These are phyloP conservation scores for Alternaria metachromatica DNA, from an alignment of 2,329 filamentous ascomycete genomes.

Conservation along the genomic window DNA sequence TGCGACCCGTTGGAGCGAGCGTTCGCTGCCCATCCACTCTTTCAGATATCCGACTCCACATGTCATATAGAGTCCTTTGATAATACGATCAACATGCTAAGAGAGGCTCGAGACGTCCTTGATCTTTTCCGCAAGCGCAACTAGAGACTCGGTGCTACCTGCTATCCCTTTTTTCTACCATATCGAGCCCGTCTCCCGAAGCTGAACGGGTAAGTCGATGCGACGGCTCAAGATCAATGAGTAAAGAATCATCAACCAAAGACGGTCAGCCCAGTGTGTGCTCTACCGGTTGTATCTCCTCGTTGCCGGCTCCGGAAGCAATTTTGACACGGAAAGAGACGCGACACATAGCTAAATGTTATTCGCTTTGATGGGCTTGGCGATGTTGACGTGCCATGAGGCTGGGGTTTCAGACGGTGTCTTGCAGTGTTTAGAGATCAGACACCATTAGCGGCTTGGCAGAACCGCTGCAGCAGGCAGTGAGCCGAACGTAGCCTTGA, in stretches of 20 bases:
- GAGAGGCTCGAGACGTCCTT: neutral
- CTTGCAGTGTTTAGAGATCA: neutral
- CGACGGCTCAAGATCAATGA: neutral
- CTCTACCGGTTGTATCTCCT: neutral
- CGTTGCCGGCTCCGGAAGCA: neutral
- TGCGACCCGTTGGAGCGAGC: constrained; percentile 42
- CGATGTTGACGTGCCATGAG: neutral
- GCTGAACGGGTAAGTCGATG: neutral
- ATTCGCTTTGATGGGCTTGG: neutral
- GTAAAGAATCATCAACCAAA: neutral
- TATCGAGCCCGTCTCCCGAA: neutral
- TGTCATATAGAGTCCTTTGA: constrained; percentile 21
- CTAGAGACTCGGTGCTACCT: neutral
- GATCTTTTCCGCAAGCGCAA: neutral
- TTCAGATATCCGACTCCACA: constrained; percentile 51
- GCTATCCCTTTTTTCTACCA: neutral
- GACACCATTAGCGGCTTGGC: neutral
- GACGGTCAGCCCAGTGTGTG: neutral
- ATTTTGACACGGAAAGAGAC: neutral
- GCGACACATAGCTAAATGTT: neutral
- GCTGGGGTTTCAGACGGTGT: neutral
- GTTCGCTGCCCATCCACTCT: constrained; percentile 52
- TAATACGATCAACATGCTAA: neutral
- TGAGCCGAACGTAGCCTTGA: neutral
- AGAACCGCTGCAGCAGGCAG: neutral